phyloP scores from a whole-genome alignment of 1,284 basidiomycete genomes.

The Cystobasidiaceae sp. region DNA sequence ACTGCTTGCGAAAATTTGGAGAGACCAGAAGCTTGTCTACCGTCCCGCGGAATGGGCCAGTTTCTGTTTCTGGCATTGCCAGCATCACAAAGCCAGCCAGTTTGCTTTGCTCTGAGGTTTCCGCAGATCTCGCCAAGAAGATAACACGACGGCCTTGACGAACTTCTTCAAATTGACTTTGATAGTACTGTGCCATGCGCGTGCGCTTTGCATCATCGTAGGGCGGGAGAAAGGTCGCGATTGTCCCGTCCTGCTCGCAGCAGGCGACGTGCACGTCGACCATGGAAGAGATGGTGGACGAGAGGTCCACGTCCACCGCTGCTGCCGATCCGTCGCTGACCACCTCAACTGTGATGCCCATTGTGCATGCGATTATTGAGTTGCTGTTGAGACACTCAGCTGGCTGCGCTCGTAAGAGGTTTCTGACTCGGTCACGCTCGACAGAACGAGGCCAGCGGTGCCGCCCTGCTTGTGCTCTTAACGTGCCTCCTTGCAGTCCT shows the following conservation, averaged over 20 bases:
- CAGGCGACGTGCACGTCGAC: constrained; percentile 19
- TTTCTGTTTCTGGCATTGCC: constrained; percentile 7
- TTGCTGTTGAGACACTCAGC: no score
- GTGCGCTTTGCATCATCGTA: not conserved
- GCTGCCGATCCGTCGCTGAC: no score
- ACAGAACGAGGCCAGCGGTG: no score
- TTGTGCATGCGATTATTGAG: no score
- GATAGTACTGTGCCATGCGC: not conserved
- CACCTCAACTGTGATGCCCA: no score
- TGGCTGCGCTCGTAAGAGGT: no score
- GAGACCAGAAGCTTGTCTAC: constrained; percentile 23
- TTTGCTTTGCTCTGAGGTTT: not conserved
- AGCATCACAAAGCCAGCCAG: constrained; percentile 26
- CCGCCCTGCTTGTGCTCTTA: no score
- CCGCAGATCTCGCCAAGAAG: not conserved
- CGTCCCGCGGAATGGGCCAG: constrained; percentile 16
- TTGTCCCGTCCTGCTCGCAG: constrained; percentile 7
- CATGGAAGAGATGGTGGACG: no score
- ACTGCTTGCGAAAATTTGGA: constrained; percentile 14
- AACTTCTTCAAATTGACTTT: not conserved
- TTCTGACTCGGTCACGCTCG: no score
- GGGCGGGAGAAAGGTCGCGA: constrained; percentile 24
- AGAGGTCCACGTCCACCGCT: no score
- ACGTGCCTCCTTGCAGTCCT: no score
- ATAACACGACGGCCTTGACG: not conserved